Evolutionary conservation across 2,329 filamentous ascomycete genomes (phyloP).

Genomic region (Beauveria medogensis): DNA sequence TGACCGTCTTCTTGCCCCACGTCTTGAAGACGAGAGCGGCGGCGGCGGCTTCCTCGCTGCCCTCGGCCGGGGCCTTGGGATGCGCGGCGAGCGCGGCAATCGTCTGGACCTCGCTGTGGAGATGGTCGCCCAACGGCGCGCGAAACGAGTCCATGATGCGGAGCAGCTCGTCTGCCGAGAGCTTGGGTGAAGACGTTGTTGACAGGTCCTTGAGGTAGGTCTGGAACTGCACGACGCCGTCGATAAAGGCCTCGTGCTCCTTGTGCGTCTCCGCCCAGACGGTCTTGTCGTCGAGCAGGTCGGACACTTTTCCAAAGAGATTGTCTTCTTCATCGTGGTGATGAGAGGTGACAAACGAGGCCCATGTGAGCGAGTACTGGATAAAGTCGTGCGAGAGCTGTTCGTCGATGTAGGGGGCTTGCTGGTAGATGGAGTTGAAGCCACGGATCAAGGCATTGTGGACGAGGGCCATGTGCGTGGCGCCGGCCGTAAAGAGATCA

Average conservation of each 20-base stretch:
- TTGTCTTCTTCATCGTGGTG: conserved; percentile 52
- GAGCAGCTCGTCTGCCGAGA: conserved; percentile 37
- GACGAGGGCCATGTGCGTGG: conserved; percentile 53
- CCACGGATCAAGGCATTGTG: conserved; percentile 57
- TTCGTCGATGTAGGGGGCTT: conserved; percentile 43
- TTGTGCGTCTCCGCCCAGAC: conserved; percentile 45
- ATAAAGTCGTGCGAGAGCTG: conserved; percentile 50
- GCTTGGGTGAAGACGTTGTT: conserved; percentile 28
- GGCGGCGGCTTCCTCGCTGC: conserved; percentile 34
- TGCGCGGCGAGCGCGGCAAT: conserved; percentile 43
- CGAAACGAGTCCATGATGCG: conserved; percentile 44
- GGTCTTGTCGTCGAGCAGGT: conserved; percentile 39
- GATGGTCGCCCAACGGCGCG: conserved; percentile 43
- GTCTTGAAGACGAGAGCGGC: conserved; percentile 46
- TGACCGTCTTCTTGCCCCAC: conserved; percentile 57
- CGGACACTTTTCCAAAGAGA: conserved; percentile 47
- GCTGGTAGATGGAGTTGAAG: conserved; percentile 56
- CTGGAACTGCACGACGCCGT: conserved; percentile 42
- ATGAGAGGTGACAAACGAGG: conserved; percentile 51
- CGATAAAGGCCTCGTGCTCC: conserved; percentile 47
- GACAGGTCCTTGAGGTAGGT: conserved; percentile 39
- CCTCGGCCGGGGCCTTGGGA: conserved; percentile 40
- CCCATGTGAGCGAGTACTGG: conserved; percentile 49
- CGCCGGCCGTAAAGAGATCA: conserved; percentile 50
- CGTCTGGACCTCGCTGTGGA: conserved; percentile 46